Evolutionary conservation across 164 flowering plant genomes (phyloP).

Genomic region (Berberis thunbergii): DNA sequence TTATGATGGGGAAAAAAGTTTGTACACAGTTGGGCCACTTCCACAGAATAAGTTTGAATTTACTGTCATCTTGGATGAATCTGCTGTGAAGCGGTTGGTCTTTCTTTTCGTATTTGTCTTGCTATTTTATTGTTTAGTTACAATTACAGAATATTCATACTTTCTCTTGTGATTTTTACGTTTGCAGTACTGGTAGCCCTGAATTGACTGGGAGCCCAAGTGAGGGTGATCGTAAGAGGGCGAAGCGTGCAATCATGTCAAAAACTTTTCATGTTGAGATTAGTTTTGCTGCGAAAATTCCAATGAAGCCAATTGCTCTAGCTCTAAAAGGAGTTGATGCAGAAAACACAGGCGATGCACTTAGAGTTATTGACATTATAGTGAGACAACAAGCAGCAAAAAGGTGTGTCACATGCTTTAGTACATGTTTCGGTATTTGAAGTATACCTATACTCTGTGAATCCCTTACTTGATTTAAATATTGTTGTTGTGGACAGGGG

Average conservation of each 20-base stretch:
- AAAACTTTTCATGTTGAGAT: conserved; percentile 47
- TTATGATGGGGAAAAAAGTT: conserved; percentile 63
- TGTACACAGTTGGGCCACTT: conserved; percentile 62
- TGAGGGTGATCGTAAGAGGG: conserved; percentile 33
- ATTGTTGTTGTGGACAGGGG: conserved; percentile 41
- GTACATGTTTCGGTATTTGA: not conserved
- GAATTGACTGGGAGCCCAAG: conserved; percentile 23
- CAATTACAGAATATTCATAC: not conserved
- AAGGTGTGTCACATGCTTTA: conserved; percentile 24
- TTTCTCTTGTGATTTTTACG: too few species aligned
- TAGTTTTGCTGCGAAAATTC: conserved; percentile 48
- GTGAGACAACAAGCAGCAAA: conserved; percentile 3
- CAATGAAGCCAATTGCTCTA: conserved; percentile 35
- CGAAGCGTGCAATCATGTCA: conserved; percentile 35
- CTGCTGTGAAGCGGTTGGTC: conserved; percentile 34
- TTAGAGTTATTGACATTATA: conserved; percentile 56
- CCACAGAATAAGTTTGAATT: conserved; percentile 50
- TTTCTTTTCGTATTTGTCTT: not conserved
- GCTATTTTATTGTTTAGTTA: not conserved
- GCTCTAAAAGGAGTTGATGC: conserved; percentile 39
- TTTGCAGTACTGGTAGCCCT: conserved; percentile 1
- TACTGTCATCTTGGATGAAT: conserved; percentile 49
- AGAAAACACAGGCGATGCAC: conserved; percentile 45
- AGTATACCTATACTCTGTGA: not conserved
- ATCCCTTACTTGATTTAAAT: conserved; percentile 1